These are phyloP conservation scores for Penicillium subrubescens DNA, from an alignment of 495 filamentous ascomycete species.

Conservation along the genomic window DNA sequence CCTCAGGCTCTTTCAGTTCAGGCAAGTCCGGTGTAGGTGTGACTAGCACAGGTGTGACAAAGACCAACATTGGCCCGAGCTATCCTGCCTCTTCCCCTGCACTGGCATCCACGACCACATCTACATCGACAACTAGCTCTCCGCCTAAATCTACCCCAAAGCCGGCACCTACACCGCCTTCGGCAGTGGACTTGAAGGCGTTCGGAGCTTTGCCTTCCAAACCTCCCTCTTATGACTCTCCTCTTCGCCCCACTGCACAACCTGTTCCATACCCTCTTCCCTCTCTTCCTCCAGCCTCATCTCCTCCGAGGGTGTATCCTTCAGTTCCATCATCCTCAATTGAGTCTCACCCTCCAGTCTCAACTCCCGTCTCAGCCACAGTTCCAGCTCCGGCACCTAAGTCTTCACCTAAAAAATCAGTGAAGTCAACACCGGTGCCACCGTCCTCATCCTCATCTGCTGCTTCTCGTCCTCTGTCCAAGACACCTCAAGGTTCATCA, in stretches of 20 bases:
- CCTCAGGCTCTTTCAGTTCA: neutral
- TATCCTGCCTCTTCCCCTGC: neutral
- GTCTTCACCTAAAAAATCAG: neutral
- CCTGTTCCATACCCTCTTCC: neutral
- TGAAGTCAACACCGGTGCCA: neutral
- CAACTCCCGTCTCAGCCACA: neutral
- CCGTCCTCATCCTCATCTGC: neutral
- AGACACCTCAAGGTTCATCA: neutral
- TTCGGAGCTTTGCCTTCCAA: conserved; percentile 12
- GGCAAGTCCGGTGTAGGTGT: neutral
- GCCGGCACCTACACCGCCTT: neutral
- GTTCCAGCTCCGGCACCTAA: neutral
- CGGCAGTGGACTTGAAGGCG: neutral
- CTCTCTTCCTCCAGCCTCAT: neutral
- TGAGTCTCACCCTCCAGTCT: neutral
- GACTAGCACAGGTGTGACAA: neutral
- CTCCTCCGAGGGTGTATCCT: neutral
- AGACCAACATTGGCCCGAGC: neutral
- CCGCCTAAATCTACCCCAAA: neutral
- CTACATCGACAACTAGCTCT: neutral
- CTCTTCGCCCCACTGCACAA: neutral
- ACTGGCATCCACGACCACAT: neutral
- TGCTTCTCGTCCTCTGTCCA: neutral
- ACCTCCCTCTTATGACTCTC: conserved; percentile 5
- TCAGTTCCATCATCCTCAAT: neutral